Conservation (phyloP, 805 yeast genomes). For the Ogataea trehalophila region DNA sequence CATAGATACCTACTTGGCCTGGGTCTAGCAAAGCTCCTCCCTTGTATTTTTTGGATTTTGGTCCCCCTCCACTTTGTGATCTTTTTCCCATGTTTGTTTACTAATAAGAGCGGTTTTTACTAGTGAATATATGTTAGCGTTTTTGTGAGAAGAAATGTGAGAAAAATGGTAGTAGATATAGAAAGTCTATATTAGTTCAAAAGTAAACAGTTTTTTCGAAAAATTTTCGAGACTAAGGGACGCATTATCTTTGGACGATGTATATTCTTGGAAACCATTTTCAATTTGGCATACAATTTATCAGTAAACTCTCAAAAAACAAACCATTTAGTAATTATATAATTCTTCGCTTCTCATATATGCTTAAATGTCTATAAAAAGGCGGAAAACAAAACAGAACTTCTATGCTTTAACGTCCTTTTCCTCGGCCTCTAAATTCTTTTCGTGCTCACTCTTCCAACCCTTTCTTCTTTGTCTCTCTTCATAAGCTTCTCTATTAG, state of each 20-base stretch:
- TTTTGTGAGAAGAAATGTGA: background rate
- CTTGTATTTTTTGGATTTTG: constrained; percentile 36
- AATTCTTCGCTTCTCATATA: too few relatives aligned
- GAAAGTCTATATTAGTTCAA: too few relatives aligned
- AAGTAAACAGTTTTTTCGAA: too few relatives aligned
- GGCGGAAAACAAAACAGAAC: background rate
- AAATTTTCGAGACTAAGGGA: too few relatives aligned
- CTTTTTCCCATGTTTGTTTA: constrained; percentile 24
- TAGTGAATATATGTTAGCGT: background rate
- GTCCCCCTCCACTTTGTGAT: constrained; percentile 13
- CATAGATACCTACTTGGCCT: constrained; percentile 81
- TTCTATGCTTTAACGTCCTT: background rate
- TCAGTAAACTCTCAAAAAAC: too few relatives aligned
- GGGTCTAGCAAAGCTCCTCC: constrained; percentile 63
- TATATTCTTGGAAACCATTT: too few relatives aligned
- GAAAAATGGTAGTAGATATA: too few relatives aligned
- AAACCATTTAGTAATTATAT: too few relatives aligned
- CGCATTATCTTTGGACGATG: too few relatives aligned
- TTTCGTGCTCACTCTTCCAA: constrained; percentile 60
- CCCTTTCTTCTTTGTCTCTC: constrained; percentile 87
- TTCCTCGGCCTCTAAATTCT: constrained; percentile 11
- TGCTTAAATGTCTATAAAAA: too few relatives aligned
- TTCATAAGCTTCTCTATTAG: constrained; percentile 65
- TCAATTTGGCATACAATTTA: too few relatives aligned
- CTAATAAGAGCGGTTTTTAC: background rate